Conservation (phyloP, 2,329 filamentous ascomycete genomes). For the Aspergillus persii region DNA sequence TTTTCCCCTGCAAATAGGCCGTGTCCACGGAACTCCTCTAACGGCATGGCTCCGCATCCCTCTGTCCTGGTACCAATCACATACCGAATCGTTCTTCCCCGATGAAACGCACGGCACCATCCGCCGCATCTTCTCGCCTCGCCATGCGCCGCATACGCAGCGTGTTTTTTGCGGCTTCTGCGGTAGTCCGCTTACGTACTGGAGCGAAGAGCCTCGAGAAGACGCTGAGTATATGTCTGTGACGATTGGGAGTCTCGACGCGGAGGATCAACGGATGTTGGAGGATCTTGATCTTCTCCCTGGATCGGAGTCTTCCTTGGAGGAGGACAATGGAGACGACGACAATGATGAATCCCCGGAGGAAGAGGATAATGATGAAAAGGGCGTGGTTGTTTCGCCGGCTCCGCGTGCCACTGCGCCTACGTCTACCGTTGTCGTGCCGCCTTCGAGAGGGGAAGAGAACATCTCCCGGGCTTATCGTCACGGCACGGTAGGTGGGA, state of each 20-base stretch:
- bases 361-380: slow-evolving; percentile 19
- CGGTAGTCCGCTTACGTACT: slow-evolving; percentile 79
- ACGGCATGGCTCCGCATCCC: slow-evolving; percentile 82
- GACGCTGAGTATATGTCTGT: slow-evolving; percentile 79
- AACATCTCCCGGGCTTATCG: slow-evolving; percentile 35
- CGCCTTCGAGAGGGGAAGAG: slow-evolving; percentile 18
- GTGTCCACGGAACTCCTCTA: slow-evolving; percentile 67
- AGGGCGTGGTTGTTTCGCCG: slow-evolving; percentile 26
- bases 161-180: slow-evolving; percentile 90
- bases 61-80: slow-evolving; percentile 74
- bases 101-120: slow-evolving; percentile 72
- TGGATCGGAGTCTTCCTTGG: slow-evolving; percentile 9
- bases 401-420: slow-evolving; percentile 7
- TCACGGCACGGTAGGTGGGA: slow-evolving; percentile 48
- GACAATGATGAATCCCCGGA: slow-evolving; percentile 18
- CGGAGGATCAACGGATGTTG: slow-evolving; percentile 68
- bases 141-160: slow-evolving; percentile 57
- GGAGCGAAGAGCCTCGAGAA: slow-evolving; percentile 68
- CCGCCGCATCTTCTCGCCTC: slow-evolving; percentile 64
- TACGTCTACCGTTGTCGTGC: slow-evolving; percentile 21
- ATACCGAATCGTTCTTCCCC: slow-evolving; percentile 70
- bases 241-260: slow-evolving; percentile 72
- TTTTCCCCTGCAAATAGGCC: slow-evolving; percentile 44
- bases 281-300: slow-evolving; percentile 74
- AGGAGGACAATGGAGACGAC: slow-evolving; percentile 8